phyloP scores from a whole-genome alignment of 208 protist species.

The Kentomonas sorsogonicus region DNA sequence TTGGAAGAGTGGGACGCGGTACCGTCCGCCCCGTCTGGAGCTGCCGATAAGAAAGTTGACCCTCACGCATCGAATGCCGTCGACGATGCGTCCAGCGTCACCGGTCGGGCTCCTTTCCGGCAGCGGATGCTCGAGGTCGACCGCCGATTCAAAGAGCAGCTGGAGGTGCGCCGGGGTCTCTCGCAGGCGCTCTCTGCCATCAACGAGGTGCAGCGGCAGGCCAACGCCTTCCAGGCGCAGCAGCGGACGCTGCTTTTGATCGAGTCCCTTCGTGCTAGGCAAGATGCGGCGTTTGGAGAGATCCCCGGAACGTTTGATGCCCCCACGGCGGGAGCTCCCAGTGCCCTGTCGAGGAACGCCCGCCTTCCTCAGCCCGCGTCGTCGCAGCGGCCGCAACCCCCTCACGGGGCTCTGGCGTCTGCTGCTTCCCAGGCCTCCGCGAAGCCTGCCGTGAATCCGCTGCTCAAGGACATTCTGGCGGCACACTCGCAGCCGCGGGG shows the following conservation, averaged over 20 bases:
- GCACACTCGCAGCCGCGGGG: constrained; percentile 41
- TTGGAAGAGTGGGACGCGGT: too few species aligned
- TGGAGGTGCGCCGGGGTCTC: constrained; percentile 42
- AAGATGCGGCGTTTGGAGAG: constrained; percentile 11
- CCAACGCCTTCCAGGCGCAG: constrained; percentile 25
- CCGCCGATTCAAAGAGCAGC: constrained; percentile 42
- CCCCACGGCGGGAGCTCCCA: too few species aligned
- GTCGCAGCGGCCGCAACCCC: too few species aligned
- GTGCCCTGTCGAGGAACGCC: too few species aligned
- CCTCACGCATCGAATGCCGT: too few species aligned
- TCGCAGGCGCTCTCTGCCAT: constrained; percentile 20
- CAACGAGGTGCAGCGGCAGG: constrained; percentile 19
- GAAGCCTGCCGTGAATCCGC: constrained; percentile 7
- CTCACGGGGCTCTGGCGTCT: background rate
- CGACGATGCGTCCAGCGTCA: too few species aligned
- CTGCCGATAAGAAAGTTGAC: too few species aligned
- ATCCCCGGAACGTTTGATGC: too few species aligned
- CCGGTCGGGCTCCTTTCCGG: too few species aligned
- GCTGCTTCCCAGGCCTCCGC: constrained; percentile 4
- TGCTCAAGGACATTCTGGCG: constrained; percentile 39
- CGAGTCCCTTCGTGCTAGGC: constrained; percentile 11
- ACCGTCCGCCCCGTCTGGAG: too few species aligned
- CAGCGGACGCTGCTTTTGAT: constrained; percentile 18
- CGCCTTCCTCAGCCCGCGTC: too few species aligned
- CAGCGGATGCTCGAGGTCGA: constrained; percentile 24